Conservation (phyloP, 2,329 filamentous ascomycete species). For the Nemania abortiva region DNA sequence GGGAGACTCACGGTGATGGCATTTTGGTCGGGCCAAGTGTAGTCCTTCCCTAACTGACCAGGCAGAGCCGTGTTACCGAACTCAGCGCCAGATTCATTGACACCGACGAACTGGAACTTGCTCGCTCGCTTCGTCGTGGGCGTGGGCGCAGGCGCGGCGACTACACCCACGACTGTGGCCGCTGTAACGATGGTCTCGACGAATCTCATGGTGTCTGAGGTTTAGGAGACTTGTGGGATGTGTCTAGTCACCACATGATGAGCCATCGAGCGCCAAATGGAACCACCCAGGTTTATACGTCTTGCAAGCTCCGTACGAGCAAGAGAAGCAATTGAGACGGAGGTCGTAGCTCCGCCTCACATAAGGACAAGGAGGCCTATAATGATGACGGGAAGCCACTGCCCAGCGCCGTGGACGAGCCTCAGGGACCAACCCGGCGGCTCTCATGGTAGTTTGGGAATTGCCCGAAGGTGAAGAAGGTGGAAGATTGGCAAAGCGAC, state of each 20-base stretch:
- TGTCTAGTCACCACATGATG: neutral
- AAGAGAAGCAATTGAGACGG: constrained; percentile 34
- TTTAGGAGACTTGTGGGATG: neutral
- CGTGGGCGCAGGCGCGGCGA: constrained; percentile 50
- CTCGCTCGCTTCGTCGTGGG: constrained; percentile 52
- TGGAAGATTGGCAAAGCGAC: neutral
- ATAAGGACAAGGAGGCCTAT: constrained; percentile 41
- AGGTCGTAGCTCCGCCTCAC: constrained; percentile 46
- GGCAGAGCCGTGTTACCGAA: constrained; percentile 69
- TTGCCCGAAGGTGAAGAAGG: neutral
- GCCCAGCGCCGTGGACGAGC: constrained; percentile 17
- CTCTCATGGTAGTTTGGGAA: constrained; percentile 1
- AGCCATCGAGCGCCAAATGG: constrained; percentile 1
- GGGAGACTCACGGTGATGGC: constrained; percentile 53
- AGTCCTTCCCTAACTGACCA: constrained; percentile 68
- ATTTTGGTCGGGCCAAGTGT: constrained; percentile 68
- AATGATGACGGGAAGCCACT: constrained; percentile 14
- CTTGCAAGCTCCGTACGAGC: constrained; percentile 9
- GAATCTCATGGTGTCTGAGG: constrained; percentile 51
- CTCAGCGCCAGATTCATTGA: constrained; percentile 66
- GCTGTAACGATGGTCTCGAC: constrained; percentile 50
- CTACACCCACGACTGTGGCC: constrained; percentile 48
- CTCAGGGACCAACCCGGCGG: constrained; percentile 11
- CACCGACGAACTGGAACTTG: constrained; percentile 54
- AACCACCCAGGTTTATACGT: constrained; percentile 19